phyloP scores from a whole-genome alignment of 192 early-diverging fungal species.

The Coemansia sp. region DNA sequence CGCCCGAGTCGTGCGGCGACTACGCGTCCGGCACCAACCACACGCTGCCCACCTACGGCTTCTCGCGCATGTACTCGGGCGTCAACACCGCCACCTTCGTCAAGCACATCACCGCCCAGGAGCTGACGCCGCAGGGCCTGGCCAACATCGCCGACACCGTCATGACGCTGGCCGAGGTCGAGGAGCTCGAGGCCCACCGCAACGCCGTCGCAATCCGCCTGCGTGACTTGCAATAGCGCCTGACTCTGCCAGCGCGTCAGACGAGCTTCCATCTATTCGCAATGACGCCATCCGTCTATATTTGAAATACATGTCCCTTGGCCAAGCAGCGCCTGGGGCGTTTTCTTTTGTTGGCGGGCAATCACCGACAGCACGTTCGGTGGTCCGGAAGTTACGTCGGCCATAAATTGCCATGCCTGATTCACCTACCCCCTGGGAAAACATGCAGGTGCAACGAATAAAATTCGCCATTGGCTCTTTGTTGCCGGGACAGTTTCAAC shows the following conservation, averaged over 20 bases:
- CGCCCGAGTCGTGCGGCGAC: slow-evolving; percentile 97
- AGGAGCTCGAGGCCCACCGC: slow-evolving; percentile 94
- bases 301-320: too few relatives aligned
- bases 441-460: too few relatives aligned
- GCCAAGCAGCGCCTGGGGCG: too few relatives aligned
- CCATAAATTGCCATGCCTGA: too few relatives aligned
- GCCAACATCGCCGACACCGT: slow-evolving; percentile 81
- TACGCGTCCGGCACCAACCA: slow-evolving; percentile 99
- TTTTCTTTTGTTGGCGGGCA: too few relatives aligned
- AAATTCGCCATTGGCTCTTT: slow-evolving; percentile 1
- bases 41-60: slow-evolving; percentile 98
- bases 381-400: too few relatives aligned
- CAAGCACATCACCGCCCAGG: slow-evolving; percentile 96
- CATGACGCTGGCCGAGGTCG: slow-evolving; percentile 90
- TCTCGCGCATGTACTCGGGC: slow-evolving; percentile 96
- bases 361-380: too few relatives aligned
- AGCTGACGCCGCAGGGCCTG: slow-evolving; percentile 83
- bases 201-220: slow-evolving; percentile 95
- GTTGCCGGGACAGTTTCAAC: background rate
- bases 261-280: too few relatives aligned
- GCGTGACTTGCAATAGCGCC: slow-evolving; percentile 19
- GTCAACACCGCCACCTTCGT: slow-evolving; percentile 95
- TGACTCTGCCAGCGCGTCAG: too few relatives aligned
- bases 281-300: too few relatives aligned
- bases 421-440: too few relatives aligned